Conservation (phyloP, 805 yeast genomes). For the Lipomyces spencermartinsiae region DNA sequence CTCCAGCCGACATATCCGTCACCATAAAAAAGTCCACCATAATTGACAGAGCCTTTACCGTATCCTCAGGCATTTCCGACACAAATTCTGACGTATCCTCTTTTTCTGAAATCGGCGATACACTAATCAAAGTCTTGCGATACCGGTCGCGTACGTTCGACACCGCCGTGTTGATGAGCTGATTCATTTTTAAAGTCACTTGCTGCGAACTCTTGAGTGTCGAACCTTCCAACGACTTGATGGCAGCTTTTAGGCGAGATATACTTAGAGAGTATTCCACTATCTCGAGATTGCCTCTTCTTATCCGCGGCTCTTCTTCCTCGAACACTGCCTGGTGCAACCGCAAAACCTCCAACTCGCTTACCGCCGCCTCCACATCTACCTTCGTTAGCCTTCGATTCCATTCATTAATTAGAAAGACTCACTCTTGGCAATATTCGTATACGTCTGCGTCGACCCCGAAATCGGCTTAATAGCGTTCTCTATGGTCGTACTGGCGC, state of each 20-base stretch:
- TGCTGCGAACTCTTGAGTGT: slow-evolving; percentile 37
- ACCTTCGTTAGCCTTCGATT: slow-evolving; percentile 46
- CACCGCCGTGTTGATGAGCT: slow-evolving; percentile 31
- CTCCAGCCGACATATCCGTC: slow-evolving; percentile 23
- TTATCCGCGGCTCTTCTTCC: slow-evolving; percentile 37
- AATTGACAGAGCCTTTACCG: slow-evolving; percentile 12
- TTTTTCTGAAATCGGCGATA: slow-evolving; percentile 9
- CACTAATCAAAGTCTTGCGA: slow-evolving; percentile 17
- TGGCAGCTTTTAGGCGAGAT: slow-evolving; percentile 39
- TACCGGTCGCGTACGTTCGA: slow-evolving; percentile 28
- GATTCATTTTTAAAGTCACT: slow-evolving; percentile 28
- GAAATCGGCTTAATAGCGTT: slow-evolving; percentile 74
- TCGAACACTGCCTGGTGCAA: slow-evolving; percentile 32
- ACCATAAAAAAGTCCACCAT: slow-evolving; percentile 34
- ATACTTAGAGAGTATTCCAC: slow-evolving; percentile 40
- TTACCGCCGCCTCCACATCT: slow-evolving; percentile 33
- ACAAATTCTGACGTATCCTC: background rate
- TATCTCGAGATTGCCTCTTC: slow-evolving; percentile 40
- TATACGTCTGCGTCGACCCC: slow-evolving; percentile 63
- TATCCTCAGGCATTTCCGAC: slow-evolving; percentile 17
- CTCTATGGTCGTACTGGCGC: slow-evolving; percentile 62
- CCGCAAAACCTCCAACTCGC: slow-evolving; percentile 26
- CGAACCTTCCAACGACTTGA: slow-evolving; percentile 40
- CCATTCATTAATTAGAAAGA: slow-evolving; percentile 46
- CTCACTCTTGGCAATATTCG: slow-evolving; percentile 61